phyloP scores from a whole-genome alignment of 2,329 filamentous ascomycete genomes.

The Xylaria multiplex region DNA sequence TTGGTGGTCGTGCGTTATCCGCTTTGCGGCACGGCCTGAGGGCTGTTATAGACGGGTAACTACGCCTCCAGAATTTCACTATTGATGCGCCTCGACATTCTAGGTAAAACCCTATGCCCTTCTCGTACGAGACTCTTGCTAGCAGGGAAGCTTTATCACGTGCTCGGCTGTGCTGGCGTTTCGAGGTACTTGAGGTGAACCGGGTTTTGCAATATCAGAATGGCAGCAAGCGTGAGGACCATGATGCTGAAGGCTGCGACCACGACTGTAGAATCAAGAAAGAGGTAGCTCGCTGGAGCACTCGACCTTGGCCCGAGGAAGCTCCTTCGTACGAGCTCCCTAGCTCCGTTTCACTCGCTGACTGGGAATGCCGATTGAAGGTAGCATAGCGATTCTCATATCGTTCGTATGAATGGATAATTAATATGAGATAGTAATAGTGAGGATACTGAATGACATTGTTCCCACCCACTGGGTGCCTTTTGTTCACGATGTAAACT shows the following conservation, averaged over 20 bases:
- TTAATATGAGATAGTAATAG: not conserved
- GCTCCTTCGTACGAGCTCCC: not conserved
- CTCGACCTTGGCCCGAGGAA: not conserved
- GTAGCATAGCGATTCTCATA: not conserved
- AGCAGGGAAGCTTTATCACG: not conserved
- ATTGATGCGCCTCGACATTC: not conserved
- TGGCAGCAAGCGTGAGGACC: too few relatives aligned
- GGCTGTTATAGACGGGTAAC: not conserved
- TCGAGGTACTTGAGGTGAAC: too few relatives aligned
- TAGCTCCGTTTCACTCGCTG: not conserved
- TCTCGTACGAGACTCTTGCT: not conserved
- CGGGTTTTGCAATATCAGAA: too few relatives aligned
- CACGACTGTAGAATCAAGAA: too few relatives aligned
- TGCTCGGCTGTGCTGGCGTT: not conserved
- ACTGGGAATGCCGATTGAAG: not conserved
- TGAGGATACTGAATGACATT: too few relatives aligned
- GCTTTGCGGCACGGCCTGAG: not conserved
- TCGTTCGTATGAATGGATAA: not conserved
- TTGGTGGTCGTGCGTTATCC: not conserved
- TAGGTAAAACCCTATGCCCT: not conserved
- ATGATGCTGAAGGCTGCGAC: too few relatives aligned
- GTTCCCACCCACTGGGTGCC: too few relatives aligned
- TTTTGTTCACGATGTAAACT: too few relatives aligned
- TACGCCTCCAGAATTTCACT: not conserved
- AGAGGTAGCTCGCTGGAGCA: not conserved